A percentile compares a stretch with the other conserved stretches of the same genome.
phyloP scores from a whole-genome alignment of 257 asterid genomes.

The Solanum boliviense region DNA sequence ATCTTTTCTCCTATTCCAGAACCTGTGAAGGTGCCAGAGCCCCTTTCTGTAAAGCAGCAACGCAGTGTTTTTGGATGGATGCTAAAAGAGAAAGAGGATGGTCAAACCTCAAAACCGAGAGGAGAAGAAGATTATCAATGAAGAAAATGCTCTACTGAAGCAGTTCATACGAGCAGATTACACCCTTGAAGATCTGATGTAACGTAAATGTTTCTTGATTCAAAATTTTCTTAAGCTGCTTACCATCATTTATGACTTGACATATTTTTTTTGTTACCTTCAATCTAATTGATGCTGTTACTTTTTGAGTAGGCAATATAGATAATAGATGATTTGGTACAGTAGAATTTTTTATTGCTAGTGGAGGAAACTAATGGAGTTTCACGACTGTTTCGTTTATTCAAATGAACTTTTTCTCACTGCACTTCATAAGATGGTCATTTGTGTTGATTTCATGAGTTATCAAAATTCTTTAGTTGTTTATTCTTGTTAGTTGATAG shows the following conservation, averaged over 20 bases:
- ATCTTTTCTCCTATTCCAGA: constrained; percentile 11
- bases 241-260: neutral
- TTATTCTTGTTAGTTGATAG: neutral
- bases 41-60: constrained; percentile 45
- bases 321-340: neutral
- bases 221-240: constrained; percentile 1
- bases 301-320: neutral
- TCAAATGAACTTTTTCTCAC: neutral
- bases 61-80: constrained; percentile 62
- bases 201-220: neutral
- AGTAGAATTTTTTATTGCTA: neutral
- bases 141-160: constrained; percentile 55
- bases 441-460: neutral
- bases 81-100: constrained; percentile 59
- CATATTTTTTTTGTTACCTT: neutral
- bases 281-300: neutral
- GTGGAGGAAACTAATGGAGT: neutral
- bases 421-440: neutral
- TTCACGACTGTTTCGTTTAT: neutral
- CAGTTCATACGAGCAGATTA: constrained; percentile 40
- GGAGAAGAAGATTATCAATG: constrained; percentile 41
- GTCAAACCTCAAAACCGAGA: constrained; percentile 34
- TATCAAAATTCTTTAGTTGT: neutral
- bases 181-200: constrained; percentile 29
- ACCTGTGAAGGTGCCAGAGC: constrained; percentile 33